Percentiles rank a stretch among this genome's conserved stretches.
These are phyloP conservation scores for Paecilomyces sp. DNA, from an alignment of 2,329 filamentous ascomycete species.

Conservation along the genomic window DNA sequence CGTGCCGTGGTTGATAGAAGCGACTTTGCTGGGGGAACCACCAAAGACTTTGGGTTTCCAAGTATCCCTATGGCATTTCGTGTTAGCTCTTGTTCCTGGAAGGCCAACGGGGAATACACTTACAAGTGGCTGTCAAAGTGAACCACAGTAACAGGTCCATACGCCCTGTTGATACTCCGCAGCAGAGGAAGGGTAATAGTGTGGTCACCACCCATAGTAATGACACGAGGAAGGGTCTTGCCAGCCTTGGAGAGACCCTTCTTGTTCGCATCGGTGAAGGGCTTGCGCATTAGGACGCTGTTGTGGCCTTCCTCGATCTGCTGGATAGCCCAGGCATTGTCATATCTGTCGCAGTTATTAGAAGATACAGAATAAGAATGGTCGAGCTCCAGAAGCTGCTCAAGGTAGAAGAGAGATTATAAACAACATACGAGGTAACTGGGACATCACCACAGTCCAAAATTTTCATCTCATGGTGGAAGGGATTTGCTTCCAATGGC, in stretches of 20 bases:
- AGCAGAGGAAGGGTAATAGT: slow-evolving; percentile 44
- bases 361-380: not conserved
- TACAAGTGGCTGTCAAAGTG: slow-evolving; percentile 57
- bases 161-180: slow-evolving; percentile 55
- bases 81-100: not conserved
- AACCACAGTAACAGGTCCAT: slow-evolving; percentile 59
- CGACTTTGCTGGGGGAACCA: slow-evolving; percentile 67
- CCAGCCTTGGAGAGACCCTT: slow-evolving; percentile 63
- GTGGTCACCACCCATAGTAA: slow-evolving; percentile 56
- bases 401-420: not conserved
- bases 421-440: slow-evolving; percentile 62
- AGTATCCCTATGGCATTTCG: slow-evolving; percentile 33
- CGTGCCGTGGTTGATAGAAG: slow-evolving; percentile 77
- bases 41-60: slow-evolving; percentile 85
- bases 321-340: slow-evolving; percentile 72
- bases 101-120: slow-evolving; percentile 6
- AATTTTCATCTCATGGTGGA: slow-evolving; percentile 72
- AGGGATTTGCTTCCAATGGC: slow-evolving; percentile 69
- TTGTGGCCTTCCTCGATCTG: slow-evolving; percentile 85
- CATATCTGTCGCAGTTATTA: slow-evolving; percentile 51
- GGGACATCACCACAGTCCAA: slow-evolving; percentile 80
- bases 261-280: slow-evolving; percentile 61
- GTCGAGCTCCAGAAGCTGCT: not conserved
- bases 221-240: slow-evolving; percentile 71
- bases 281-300: slow-evolving; percentile 62